Evolutionary conservation across 2,329 filamentous ascomycete genomes (phyloP).

Genomic region (Botrytis elliptica): DNA sequence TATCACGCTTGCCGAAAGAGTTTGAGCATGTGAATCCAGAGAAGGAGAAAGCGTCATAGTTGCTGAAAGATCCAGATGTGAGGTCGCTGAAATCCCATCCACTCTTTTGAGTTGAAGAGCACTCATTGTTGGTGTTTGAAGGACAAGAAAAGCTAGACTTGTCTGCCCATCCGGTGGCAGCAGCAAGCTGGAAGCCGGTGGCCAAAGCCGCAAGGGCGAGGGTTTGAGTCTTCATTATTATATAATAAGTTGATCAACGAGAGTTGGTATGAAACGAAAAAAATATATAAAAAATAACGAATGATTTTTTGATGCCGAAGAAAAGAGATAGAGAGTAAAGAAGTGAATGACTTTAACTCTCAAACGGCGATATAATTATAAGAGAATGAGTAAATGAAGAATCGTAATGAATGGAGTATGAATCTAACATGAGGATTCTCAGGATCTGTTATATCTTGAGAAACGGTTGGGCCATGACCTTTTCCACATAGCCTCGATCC

Average conservation of each 20-base stretch:
- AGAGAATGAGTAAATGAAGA: slow-evolving; percentile 17
- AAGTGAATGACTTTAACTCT: slow-evolving; percentile 48
- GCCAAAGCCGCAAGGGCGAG: slow-evolving; percentile 23
- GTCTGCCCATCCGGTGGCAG: slow-evolving; percentile 50
- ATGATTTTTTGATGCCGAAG: slow-evolving; percentile 32
- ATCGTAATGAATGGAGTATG: slow-evolving; percentile 9
- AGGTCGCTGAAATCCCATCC: slow-evolving; percentile 75
- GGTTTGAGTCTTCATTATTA: slow-evolving; percentile 44
- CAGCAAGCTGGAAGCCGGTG: slow-evolving; percentile 46
- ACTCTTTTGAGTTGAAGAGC: slow-evolving; percentile 63
- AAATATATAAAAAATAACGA: slow-evolving; percentile 34
- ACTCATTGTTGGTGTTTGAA: slow-evolving; percentile 73
- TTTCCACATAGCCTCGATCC: slow-evolving; percentile 20
- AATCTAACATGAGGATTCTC: slow-evolving; percentile 20
- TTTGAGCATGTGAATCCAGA: slow-evolving; percentile 68
- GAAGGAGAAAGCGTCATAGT: slow-evolving; percentile 73
- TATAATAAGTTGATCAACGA: slow-evolving; percentile 30
- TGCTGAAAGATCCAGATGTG: slow-evolving; percentile 56
- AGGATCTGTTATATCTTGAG: slow-evolving; percentile 23
- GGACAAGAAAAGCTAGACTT: slow-evolving; percentile 63
- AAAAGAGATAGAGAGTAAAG: slow-evolving; percentile 43
- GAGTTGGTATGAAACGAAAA: slow-evolving; percentile 27
- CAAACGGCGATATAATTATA: slow-evolving; percentile 27
- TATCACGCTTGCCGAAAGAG: slow-evolving; percentile 59
- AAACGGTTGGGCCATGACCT: slow-evolving; percentile 21